Evolutionary conservation across 2,329 filamentous ascomycete species (phyloP).

Genomic region (Fusarium sublunatum): DNA sequence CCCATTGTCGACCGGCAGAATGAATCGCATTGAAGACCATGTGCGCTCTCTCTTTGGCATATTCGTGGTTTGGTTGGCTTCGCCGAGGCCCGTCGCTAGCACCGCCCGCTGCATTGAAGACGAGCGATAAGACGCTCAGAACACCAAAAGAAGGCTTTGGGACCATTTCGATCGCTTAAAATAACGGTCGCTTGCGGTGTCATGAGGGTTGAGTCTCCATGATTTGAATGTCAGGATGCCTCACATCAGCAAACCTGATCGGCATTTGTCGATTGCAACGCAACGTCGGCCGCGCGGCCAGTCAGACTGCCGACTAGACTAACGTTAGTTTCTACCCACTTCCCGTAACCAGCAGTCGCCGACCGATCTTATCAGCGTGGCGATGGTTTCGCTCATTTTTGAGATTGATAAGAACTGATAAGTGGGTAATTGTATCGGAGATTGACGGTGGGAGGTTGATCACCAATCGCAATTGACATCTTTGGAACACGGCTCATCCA

Average conservation of each 20-base stretch:
- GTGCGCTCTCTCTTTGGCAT: slow-evolving; percentile 64
- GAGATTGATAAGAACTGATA: slow-evolving; percentile 37
- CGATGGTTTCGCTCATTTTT: slow-evolving; percentile 5
- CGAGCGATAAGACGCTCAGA: slow-evolving; percentile 27
- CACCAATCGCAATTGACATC: too few species aligned
- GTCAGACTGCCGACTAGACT: slow-evolving; percentile 8
- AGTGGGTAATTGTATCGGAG: neutral
- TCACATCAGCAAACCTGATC: slow-evolving; percentile 4
- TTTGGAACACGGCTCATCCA: neutral
- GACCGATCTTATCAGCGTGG: slow-evolving; percentile 31
- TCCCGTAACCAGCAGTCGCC: slow-evolving; percentile 21
- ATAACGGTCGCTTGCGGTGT: neutral
- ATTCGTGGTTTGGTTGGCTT: slow-evolving; percentile 53
- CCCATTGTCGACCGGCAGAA: slow-evolving; percentile 79
- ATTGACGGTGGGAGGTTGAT: neutral
- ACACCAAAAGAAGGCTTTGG: slow-evolving; percentile 17
- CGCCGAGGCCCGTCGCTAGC: slow-evolving; percentile 9
- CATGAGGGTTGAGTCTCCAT: neutral
- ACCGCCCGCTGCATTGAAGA: slow-evolving; percentile 9
- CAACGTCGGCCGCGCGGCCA: slow-evolving; percentile 37
- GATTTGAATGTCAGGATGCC: slow-evolving; percentile 3
- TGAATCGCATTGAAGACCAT: slow-evolving; percentile 80
- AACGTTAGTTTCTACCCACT: slow-evolving; percentile 18
- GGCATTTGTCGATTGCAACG: slow-evolving; percentile 1
- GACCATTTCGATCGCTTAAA: slow-evolving; percentile 26